Base-by-base conservation (phyloP, 306 rosid genomes). In the Quercus gilva region DNA sequence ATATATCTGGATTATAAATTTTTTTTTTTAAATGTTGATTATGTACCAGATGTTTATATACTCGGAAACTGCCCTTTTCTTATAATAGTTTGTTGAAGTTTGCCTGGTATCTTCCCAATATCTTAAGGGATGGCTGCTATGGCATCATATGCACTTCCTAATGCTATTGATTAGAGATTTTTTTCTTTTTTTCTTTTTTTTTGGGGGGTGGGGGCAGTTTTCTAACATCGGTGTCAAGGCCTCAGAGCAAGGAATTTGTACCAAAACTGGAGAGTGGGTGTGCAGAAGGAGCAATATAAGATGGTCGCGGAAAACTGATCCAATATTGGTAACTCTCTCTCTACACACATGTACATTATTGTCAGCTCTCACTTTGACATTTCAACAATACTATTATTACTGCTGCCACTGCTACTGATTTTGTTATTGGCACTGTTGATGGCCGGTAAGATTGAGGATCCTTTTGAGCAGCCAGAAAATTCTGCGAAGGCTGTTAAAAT, bases 391-490 rank as follows among this genome's bases (percentile, higher is more conserved):
- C 33, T 74, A 31, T 31, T 77, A 55, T 51, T 69, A 64, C 29
- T 81, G 73, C 74, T 75, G 18, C 77, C 72, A 77, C 58, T 79
- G 59, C 71, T 76, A 71, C 64, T 89, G 80, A 84, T 74, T 71
- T 74, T 76, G 76, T 70, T 69, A 55, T 58, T 58, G 79, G 67
- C 35, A 21, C 61, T 74, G 26, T 69, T 45, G 74, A 23, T 78
- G 53, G 17, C 63, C 82, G 78, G 73, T 76, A 77, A 95, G 98
- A 69, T 95, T 75, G 99, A 95, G 85, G 99, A 95, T 87, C 99
- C 99, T 73, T 90, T 95, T 80, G 92, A 89, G 89, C 98, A 88
- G 83, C 94, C 93, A 2, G 87, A 79, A 76, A 95, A 95, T 74
- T 67, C 87, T 45, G 90, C 97, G 2, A 88, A 93, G 83, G 87